Evolutionary conservation across 2,329 filamentous ascomycete species (phyloP), one percentile per base, ranked within the genome.

Genomic region (Cladophialophora immunda): DNA sequence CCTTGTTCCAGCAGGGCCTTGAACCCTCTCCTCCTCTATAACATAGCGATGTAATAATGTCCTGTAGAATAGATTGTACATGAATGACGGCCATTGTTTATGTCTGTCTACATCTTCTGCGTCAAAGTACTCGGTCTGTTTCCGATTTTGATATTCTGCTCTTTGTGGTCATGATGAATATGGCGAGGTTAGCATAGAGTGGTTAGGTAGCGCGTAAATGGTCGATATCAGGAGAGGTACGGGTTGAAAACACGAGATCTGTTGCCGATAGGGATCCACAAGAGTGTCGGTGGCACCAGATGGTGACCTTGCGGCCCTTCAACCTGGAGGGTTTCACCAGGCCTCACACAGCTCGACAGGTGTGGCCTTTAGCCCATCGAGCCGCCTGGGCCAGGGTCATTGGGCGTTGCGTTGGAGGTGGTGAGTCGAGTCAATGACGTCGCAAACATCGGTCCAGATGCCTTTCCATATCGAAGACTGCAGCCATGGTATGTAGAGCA

Each of bases 401-500:
- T 50, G 47, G 2, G 36, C 5, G 25, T 52, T 41, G 57, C 32
- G 17, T 8, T 36, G 45, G 47, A 29, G 58, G 3, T 13, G 45
- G 30, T 54, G 52, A 8, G n/a, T 54, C 29, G 32, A 56, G 34
- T 41, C 29, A 6, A 8, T 30, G 34, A 47, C 9, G 19, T n/a
- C 25, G 29, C 45, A 32, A n/a, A 38, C 64, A 29, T 64, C 41
- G 15, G 25, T 34, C 69, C 68, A 71, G 29, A 66, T 70, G 25
- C 38, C 25, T 30, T 58, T 38, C 70, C 70, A 71, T 6, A 54
- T 27, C 7, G 60, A 55, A 1, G 41, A 53, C 32, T 70, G 70
- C n/a, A 65, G 47, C 13, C 34, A 34, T 1, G 68, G 70, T 15
- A 71, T 64, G 30, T 70, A 71, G 6, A 71, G 64, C 45, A 60